Conservation (phyloP, 129 eudicot species). For the Heracleum sosnowskyi region DNA sequence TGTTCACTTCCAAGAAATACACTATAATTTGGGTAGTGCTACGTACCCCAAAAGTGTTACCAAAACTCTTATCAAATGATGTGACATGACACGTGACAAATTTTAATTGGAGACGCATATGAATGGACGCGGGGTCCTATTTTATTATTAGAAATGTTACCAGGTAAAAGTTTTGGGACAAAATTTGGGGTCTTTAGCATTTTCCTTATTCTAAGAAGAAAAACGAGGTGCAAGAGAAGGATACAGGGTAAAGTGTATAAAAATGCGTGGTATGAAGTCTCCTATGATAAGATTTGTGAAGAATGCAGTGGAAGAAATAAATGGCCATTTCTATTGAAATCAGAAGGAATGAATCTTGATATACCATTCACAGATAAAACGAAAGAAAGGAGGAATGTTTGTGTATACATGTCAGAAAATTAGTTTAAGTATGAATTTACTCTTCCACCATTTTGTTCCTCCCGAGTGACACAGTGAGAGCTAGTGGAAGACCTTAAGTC, state of each 20-base stretch:
- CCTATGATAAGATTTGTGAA: not conserved
- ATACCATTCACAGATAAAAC: not conserved
- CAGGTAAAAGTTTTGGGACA: no score
- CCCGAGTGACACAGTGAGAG: not conserved
- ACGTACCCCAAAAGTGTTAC: no score
- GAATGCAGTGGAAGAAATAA: not conserved
- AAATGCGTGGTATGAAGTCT: not conserved
- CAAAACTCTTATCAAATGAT: no score
- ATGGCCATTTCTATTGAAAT: not conserved
- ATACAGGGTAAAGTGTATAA: not conserved
- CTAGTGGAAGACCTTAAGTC: not conserved
- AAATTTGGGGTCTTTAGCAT: no score
- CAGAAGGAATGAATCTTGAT: not conserved
- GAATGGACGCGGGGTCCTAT: no score
- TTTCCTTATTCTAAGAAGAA: no score
- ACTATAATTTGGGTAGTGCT: no score
- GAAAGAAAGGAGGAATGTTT: not conserved
- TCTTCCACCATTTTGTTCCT: not conserved
- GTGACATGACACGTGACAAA: no score
- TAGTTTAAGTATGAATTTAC: not conserved
- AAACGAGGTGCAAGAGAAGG: not conserved
- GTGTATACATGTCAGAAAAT: not conserved
- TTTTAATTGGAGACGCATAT: no score
- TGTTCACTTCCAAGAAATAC: not conserved
- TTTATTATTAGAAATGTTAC: no score